Base-by-base conservation (phyloP, 140 eudicot species). In the Cichorium intybus region DNA sequence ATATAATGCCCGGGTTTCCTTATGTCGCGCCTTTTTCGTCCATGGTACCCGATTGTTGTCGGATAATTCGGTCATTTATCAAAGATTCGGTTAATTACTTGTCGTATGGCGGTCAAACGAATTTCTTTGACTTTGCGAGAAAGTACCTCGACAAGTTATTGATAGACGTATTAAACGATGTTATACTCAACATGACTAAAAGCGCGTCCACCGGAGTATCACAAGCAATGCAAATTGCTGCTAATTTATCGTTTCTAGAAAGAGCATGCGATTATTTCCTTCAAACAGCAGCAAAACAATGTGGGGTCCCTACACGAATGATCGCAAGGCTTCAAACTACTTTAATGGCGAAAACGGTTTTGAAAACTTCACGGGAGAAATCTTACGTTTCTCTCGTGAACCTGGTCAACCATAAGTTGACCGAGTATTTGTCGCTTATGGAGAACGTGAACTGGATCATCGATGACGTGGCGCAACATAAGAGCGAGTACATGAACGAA, bases 11-110 rank as follows among this genome's bases (percentile, higher is more conserved):
- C 4, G 98, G 90, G 56, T 92, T 88, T 77, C 98, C 98, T 12
- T 92, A 79, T 76, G 77, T 88, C 58, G 95, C 98, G 17, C 95
- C 95, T 0, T 92, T 92, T 68, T 92, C 96, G 23, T 80, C 86
- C 14, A 88, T 88, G 96, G 95, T 92, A 23, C 98, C 98, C n/a
- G 96, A 88, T 20, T 77, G 84, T 66, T 92, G 98, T 73, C 96
- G 87, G 12, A 76, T 88, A 52, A 79, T 92, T 6, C 77, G 84
- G 24, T 81, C 98, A 4, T 92, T 88, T 29, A 77, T 85, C 24
- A 85, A 92, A 62, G 95, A 88, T 69, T 88, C 88, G 20, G 89
- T 92, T 45, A 85, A 80, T 62, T 92, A 85, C 83, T 72, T 92
- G 75, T 92, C 98, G 24, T 69, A 84, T 46, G 96, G 96, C 22